Evolutionary conservation across 2,329 filamentous ascomycete species (phyloP), one percentile per base, ranked within the genome.

Genomic region (Cryphonectria japonica): DNA sequence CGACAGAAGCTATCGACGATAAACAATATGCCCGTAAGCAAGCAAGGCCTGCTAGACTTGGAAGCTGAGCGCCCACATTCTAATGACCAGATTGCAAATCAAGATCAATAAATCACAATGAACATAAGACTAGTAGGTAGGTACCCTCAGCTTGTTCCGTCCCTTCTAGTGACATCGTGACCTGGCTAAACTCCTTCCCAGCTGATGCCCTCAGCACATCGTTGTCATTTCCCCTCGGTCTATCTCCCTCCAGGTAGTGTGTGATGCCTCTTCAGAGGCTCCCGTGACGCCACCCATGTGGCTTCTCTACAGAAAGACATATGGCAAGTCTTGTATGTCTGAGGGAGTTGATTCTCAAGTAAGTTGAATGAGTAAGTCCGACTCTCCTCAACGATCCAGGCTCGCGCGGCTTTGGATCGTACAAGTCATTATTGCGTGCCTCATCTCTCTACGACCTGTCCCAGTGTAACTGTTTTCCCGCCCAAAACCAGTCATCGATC

Each of bases 1-100:
- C 59, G 71, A 71, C 50, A 73, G 69, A 59, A 69, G 67, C 39
- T 26, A 60, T 22, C 71, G 69, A 62, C 71, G 71, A 19, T 73
- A 43, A 71, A 16, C 34, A 13, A 41, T 14, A 16, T 37, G 5
- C n/a, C 22, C n/a, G 26, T n/a, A 39, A 13, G n/a, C n/a, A 43
- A 59, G 46, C n/a, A 43, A 59, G 46, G 32, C 43, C n/a, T 19
- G 26, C 52, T 62, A 22, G 43, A 54, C 29, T 41, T 39, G n/a
- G 34, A 54, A 64, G n/a, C 6, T 22, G 16, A 37, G 66, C 34
- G 39, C 41, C 39, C 52, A 22, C 62, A 39, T 34, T 54, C 46
- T 57, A 39, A 46, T 32, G 50, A 37, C 39, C 61, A 60, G 9
- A 50, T 29, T 52, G 29, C 60, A 34, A 39, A 41, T 52, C 43